A percentile compares a stretch with the other conserved stretches of the same genome.
Evolutionary conservation across 2,329 filamentous ascomycete genomes (phyloP).

Genomic region (Xylaria sp.): DNA sequence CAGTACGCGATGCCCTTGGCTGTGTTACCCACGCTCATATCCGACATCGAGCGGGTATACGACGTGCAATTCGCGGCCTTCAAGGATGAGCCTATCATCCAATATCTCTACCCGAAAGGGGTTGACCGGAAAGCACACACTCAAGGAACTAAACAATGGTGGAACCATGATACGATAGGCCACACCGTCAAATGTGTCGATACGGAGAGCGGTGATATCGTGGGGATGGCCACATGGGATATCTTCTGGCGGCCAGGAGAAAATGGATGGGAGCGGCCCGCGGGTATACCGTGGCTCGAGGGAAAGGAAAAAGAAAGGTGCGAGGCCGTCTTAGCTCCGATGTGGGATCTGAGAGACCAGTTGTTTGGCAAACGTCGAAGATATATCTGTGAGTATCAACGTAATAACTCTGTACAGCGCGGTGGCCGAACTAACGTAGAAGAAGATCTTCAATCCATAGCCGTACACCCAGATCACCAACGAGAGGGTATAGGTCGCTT

Average conservation of each 20-base stretch:
- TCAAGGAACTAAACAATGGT: conserved; percentile 16
- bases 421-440: conserved; percentile 3
- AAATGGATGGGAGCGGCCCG: conserved; percentile 27
- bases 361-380: conserved; percentile 26
- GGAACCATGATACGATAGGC: conserved; percentile 14
- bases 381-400: conserved; percentile 28
- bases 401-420: background rate
- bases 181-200: conserved; percentile 33
- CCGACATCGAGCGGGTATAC: conserved; percentile 28
- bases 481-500: conserved; percentile 26
- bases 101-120: conserved; percentile 17
- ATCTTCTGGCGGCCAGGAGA: conserved; percentile 30
- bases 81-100: conserved; percentile 21
- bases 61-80: conserved; percentile 34
- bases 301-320: conserved; percentile 25
- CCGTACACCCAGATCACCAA: conserved; percentile 30
- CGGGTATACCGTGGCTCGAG: conserved; percentile 28
- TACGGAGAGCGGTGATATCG: conserved; percentile 27
- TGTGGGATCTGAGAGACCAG: conserved; percentile 32
- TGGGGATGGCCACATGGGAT: conserved; percentile 34
- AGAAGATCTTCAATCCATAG: conserved; percentile 31
- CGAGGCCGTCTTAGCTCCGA: conserved; percentile 21
- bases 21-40: conserved; percentile 28
- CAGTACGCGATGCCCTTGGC: conserved; percentile 25
- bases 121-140: conserved; percentile 19